A percentile compares a stretch with the other conserved stretches of the same genome.
Conservation (phyloP, 306 rosid genomes). For the Prunus armeniaca region DNA sequence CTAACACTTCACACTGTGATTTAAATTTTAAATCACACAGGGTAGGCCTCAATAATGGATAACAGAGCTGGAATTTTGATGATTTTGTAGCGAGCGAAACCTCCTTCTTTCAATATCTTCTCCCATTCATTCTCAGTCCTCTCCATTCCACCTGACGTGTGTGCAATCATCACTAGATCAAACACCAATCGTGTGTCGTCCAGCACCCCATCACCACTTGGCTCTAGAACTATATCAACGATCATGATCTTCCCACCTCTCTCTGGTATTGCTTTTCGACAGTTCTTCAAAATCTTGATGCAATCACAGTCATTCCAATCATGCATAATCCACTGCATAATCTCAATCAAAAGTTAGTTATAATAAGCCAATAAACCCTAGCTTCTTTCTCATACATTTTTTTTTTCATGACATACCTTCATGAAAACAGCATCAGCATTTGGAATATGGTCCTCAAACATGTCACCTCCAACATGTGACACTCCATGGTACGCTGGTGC, state of each 20-base stretch:
- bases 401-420: constrained; percentile 18
- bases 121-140: constrained; percentile 31
- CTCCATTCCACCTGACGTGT: constrained; percentile 21
- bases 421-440: constrained; percentile 38
- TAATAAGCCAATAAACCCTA: no score
- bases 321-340: constrained; percentile 59
- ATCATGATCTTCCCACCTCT: constrained; percentile 23
- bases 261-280: constrained; percentile 24
- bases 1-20: no score
- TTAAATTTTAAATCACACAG: neutral
- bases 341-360: neutral
- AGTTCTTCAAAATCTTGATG: constrained; percentile 30
- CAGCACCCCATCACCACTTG: constrained; percentile 18
- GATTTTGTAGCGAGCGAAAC: constrained; percentile 28
- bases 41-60: constrained; percentile 30
- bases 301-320: constrained; percentile 55
- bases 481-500: constrained; percentile 30
- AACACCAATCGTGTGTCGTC: constrained; percentile 13
- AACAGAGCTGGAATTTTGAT: constrained; percentile 19
- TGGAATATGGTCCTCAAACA: constrained; percentile 34
- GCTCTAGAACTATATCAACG: constrained; percentile 23
- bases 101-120: constrained; percentile 24
- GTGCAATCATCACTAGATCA: constrained; percentile 31
- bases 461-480: constrained; percentile 40
- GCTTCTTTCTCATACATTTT: no score